A percentile compares a stretch with the other conserved stretches of the same genome.
These are phyloP conservation scores for Reutealis trisperma DNA, from an alignment of 345 rosid genomes.

Conservation along the genomic window DNA sequence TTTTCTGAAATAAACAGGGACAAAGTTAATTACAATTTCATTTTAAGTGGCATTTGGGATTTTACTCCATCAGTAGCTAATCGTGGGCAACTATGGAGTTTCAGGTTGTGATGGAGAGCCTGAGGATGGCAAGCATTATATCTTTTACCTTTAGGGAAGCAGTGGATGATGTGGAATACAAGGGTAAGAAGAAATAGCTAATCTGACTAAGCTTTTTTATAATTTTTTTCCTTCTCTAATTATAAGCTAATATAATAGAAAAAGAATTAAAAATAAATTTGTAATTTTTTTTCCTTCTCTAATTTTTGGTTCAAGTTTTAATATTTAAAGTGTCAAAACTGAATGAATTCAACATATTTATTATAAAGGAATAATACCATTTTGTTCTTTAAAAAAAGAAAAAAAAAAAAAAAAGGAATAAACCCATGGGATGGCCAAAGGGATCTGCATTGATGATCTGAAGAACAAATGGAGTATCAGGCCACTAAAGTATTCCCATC, in stretches of 20 bases:
- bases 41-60: background rate
- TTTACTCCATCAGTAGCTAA: conserved; percentile 7
- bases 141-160: conserved; percentile 79
- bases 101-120: conserved; percentile 67
- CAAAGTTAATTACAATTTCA: too few relatives aligned
- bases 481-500: background rate
- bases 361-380: too few relatives aligned
- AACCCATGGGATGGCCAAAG: background rate
- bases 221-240: background rate
- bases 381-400: background rate
- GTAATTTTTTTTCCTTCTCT: too few relatives aligned
- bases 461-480: background rate
- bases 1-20: too few relatives aligned
- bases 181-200: conserved; percentile 41
- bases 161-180: conserved; percentile 69
- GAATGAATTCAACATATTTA: too few relatives aligned
- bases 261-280: too few relatives aligned
- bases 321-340: too few relatives aligned
- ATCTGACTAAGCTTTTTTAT: background rate
- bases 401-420: background rate
- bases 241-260: too few relatives aligned
- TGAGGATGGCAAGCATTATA: conserved; percentile 76
- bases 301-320: too few relatives aligned
- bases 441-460: too few relatives aligned
- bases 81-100: background rate